Base-by-base conservation (phyloP, 306 rosid species). In the Rubus idaeus region DNA sequence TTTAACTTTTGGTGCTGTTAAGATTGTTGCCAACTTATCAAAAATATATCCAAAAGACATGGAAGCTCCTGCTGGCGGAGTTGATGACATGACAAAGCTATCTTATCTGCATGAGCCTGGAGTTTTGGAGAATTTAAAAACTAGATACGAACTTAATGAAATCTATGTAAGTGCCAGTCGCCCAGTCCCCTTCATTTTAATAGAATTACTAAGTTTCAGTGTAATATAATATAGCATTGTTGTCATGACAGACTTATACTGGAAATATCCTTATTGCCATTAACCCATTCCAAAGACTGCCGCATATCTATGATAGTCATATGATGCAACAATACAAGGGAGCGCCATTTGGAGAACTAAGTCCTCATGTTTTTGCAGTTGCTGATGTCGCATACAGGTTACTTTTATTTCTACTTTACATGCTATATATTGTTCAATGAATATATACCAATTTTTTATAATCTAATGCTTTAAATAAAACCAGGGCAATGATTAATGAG, bases 281-380 rank as follows among this genome's bases (percentile, higher is more conserved):
- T 79, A 96, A 96, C 82, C 99, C 99, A 81, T 96, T 96, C 86
- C 99, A 96, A 91, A 91, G 95, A 86, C 79, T 96, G 37, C 94
- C 99, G 50, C 99, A 92, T 86, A 72, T 96, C 57, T 96, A 96
- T 44, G 97, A 88, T 87, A 76, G 75, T 56, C 98, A 92, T 83
- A 96, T 96, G 99, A 96, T 96, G 99, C 91, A 89, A 81, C 99
- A 96, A 90, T 96, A 92, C 88, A 96, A 92, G 81, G 99, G 99
- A 81, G 98, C 99, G 40, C 98, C 98, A 30, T 86, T 96, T 76
- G 99, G 97, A 80, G 98, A 96, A 80, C 78, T 96, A 63, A 96
- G 93, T 81, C 99, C 99, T 76, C 99, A 96, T 87, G 97, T 96
- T 16, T 96, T 92, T 89, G 99, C 99, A 37, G 94, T 96, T 85